Conservation (phyloP, 2,329 filamentous ascomycete species). For the Arthrocladium fulminans region DNA sequence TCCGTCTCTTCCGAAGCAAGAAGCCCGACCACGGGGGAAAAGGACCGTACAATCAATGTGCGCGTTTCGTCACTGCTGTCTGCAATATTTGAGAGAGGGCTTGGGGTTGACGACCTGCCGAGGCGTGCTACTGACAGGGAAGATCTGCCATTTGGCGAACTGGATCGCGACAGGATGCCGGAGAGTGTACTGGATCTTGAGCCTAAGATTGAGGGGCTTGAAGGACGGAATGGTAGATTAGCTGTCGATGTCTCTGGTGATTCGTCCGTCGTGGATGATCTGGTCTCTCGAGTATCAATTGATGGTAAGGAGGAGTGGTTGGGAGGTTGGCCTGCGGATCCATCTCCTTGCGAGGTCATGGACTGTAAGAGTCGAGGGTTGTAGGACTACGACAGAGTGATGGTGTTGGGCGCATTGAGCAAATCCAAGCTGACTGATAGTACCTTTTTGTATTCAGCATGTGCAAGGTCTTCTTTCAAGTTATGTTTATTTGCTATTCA, state of each 20-base stretch:
- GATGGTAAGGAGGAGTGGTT: slow-evolving; percentile 46
- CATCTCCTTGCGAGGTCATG: slow-evolving; percentile 24
- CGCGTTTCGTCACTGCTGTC: slow-evolving; percentile 48
- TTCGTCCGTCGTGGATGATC: slow-evolving; percentile 43
- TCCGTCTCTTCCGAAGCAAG: slow-evolving; percentile 83
- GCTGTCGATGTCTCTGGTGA: slow-evolving; percentile 47
- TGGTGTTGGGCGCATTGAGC: slow-evolving; percentile 6
- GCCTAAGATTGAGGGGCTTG: slow-evolving; percentile 51
- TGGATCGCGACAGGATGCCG: slow-evolving; percentile 58
- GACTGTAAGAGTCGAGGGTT: slow-evolving; percentile 11
- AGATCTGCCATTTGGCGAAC: slow-evolving; percentile 55
- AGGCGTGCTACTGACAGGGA: slow-evolving; percentile 46
- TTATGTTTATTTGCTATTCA: too few species aligned
- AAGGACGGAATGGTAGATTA: slow-evolving; percentile 49
- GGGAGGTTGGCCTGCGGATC: slow-evolving; percentile 17
- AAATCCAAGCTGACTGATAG: neutral
- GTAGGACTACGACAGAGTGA: neutral
- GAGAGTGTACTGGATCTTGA: slow-evolving; percentile 52
- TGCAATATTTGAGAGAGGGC: slow-evolving; percentile 45
- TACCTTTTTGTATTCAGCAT: neutral
- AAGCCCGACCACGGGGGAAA: slow-evolving; percentile 81
- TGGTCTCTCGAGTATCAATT: slow-evolving; percentile 51
- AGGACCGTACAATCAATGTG: slow-evolving; percentile 67
- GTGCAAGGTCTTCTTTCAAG: neutral
- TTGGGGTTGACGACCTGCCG: slow-evolving; percentile 37